A percentile compares a stretch with the other conserved stretches of the same genome.
phyloP scores from a whole-genome alignment of 2,329 filamentous ascomycete genomes.

The Fusarium ambrosium region DNA sequence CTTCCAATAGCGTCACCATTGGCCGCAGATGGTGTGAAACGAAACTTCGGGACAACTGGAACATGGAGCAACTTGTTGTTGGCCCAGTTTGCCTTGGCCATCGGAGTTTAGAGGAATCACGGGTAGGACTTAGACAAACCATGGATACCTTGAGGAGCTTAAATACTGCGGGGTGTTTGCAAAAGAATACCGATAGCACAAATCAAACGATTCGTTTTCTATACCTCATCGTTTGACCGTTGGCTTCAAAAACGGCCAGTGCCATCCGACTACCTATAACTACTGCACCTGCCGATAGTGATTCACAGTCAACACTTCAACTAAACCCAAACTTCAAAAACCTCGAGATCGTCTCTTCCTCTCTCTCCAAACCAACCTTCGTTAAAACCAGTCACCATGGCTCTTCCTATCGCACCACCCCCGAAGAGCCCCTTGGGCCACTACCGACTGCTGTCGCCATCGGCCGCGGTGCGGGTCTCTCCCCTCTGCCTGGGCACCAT shows the following conservation, averaged over 20 bases:
- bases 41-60: neutral
- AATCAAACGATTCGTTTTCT: neutral
- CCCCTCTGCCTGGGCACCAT: constrained; percentile 75
- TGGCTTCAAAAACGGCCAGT: neutral
- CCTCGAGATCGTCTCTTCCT: neutral
- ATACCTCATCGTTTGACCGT: neutral
- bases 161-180: neutral
- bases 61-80: neutral
- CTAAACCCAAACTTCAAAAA: neutral
- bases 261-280: neutral
- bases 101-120: constrained; percentile 22
- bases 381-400: constrained; percentile 23
- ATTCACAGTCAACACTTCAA: neutral
- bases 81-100: constrained; percentile 3
- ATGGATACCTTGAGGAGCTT: neutral
- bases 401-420: constrained; percentile 57
- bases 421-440: constrained; percentile 72
- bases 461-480: constrained; percentile 75
- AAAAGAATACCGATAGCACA: neutral
- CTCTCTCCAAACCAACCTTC: neutral
- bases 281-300: neutral
- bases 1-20: constrained; percentile 13
- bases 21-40: neutral
- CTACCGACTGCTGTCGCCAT: constrained; percentile 76
- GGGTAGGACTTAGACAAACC: neutral